Base-by-base conservation (phyloP, 495 filamentous ascomycete genomes). In the Xylaria acuta region DNA sequence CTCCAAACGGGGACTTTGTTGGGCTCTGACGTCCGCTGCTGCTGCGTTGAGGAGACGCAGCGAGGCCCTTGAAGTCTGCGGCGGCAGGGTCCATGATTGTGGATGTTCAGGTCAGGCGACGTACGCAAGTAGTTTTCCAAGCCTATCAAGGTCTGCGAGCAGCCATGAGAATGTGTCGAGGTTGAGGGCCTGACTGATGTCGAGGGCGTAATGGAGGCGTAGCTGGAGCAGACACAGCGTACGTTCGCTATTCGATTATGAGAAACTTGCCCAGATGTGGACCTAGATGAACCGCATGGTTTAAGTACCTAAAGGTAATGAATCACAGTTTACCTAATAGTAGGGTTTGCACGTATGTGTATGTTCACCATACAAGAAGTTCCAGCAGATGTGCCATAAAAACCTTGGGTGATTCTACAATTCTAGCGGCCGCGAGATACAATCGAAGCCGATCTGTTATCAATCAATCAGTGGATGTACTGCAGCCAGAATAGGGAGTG, bases 1-100 rank as follows among this genome's bases (percentile, higher is more conserved):
- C 71, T 54, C 71, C 64, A 22, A 63, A 73, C 16, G 43, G 64
- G 27, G 62, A 34, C 27, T 59, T 66, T 25, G 62, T 18, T 18
- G 62, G 62, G 38, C 40, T 59, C 12, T 47, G 49, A 34, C 18
- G 11, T 22, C 25, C 47, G 38, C 27, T 22, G 34, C 30, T 41
- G 22, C 11, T 54, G 22, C 25, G 16, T 4, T 45, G 58, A 41
- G 67, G 59, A 64, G 69, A 25, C 8, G 20, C 9, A 16, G 47
- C 14, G 47, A 22, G 12, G 38, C 41, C 51, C 63, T 72, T 72
- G 51, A 60, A 67, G 62, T 72, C 70, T 51, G 53, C 0, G 47
- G 70, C 38, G 40, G 34, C 32, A 56, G 70, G 67, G 43, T 30
- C 18, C 70, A 72, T 72, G 40, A 51, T 67, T 12, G 12, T 9